Percentiles rank a stretch among this genome's conserved stretches.
phyloP scores from a whole-genome alignment of 1,139 yeast species.

The Meyerozyma sp. region DNA sequence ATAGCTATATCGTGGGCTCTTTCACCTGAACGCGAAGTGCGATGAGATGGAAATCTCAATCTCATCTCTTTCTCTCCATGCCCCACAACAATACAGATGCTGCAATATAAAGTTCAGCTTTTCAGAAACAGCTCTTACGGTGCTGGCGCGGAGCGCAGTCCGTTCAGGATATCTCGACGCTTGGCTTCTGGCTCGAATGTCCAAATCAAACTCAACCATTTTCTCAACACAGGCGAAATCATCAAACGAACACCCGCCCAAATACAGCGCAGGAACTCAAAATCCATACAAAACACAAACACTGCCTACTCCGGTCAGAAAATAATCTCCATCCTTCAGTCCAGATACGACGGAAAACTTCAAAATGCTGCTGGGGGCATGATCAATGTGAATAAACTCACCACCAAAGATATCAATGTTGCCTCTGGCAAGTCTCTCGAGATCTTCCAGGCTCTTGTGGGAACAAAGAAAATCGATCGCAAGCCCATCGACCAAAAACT shows the following conservation, averaged over 20 bases:
- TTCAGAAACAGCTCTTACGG: neutral
- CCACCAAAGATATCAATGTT: slow-evolving; percentile 19
- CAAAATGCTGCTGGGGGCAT: slow-evolving; percentile 16
- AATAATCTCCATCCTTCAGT: slow-evolving; percentile 17
- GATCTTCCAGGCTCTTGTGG: slow-evolving; percentile 27
- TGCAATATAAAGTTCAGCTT: neutral
- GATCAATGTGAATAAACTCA: slow-evolving; percentile 14
- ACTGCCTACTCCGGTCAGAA: slow-evolving; percentile 16
- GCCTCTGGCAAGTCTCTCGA: slow-evolving; percentile 16
- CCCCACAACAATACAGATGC: neutral
- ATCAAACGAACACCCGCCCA: slow-evolving; percentile 14
- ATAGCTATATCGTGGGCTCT: neutral
- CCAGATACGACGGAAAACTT: slow-evolving; percentile 17
- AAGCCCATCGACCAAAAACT: slow-evolving; percentile 37
- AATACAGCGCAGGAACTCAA: slow-evolving; percentile 6
- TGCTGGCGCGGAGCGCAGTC: neutral
- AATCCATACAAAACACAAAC: slow-evolving; percentile 2
- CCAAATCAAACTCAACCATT: slow-evolving; percentile 23
- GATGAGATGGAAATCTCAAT: neutral
- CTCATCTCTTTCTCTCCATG: neutral
- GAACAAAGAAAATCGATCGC: slow-evolving; percentile 19
- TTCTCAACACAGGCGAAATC: slow-evolving; percentile 24
- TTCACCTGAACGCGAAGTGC: neutral
- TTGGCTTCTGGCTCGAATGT: slow-evolving; percentile 10
- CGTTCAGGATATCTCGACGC: neutral